Evolutionary conservation across 1,284 basidiomycete genomes (phyloP), one percentile per base, ranked within the genome.

Genomic region (Cystobasidium sp.): DNA sequence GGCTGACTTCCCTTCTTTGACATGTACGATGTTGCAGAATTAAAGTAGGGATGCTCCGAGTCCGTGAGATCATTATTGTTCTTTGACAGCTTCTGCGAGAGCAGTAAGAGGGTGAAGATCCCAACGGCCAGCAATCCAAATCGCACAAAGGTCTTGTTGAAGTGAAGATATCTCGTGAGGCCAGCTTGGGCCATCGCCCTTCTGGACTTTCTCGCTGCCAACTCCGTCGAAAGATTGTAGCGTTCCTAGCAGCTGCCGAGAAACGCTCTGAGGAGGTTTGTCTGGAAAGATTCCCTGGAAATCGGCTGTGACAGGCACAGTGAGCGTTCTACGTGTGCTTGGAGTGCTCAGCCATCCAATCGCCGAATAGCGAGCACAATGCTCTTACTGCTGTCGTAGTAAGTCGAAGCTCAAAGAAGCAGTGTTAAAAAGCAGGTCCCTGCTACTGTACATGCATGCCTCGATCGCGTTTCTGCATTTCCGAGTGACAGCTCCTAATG

Each of bases 51-150:
- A 63, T 63, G 61, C 31, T 63, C 61, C 61, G 61, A 63, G 20
- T 63, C 61, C 46, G 61, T 63, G 14, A 63, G 61, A 63, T 63
- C 61, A 63, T 49, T 63, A 49, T 63, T 63, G 24, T 63, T 49
- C 61, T 49, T 47, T 10, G 61, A 63, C 14, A 66, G 64, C 49
- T 66, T 66, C 49, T 66, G 64, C 18, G 49, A 66, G 64, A 24
- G 53, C 31, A 66, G 44, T 31, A 66, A 37, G 16, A 66, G 49
- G 7, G 43, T 12, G 18, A 66, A 53, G 18, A 66, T 66, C 49
- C 64, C 52, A 22, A 43, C 39, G 14, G 64, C 64, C 46, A 63
- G n/a, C n/a, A 63, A 24, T 12, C 61, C 43, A 24, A 44, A 47
- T 49, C 61, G 37, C 22, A 63, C 61, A 10, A 49, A 47, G 61